Percentiles rank a stretch among this genome's conserved stretches.
Evolutionary conservation across 495 filamentous ascomycete genomes (phyloP).

Genomic region (Letharia lupina): DNA sequence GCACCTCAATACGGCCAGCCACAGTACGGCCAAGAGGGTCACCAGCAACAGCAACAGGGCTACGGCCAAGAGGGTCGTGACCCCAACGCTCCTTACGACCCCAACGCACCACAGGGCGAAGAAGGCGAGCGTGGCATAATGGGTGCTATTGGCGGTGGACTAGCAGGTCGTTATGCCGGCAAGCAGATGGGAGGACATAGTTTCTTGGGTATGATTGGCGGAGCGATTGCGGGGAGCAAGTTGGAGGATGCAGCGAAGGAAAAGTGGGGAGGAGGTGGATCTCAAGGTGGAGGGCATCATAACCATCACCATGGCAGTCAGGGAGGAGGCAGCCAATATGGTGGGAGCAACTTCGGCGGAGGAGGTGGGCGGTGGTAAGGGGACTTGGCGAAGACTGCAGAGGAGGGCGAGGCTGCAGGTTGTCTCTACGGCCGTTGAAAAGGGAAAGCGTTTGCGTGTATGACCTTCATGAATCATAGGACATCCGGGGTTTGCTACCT

Average conservation of each 20-base stretch:
- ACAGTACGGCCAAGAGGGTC: conserved; percentile 19
- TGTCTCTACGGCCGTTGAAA: not conserved
- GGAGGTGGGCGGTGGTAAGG: conserved; percentile 9
- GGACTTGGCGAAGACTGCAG: not conserved
- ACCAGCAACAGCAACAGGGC: conserved; percentile 21
- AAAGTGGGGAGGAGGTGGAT: conserved; percentile 13
- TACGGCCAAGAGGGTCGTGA: conserved; percentile 16
- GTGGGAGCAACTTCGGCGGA: conserved; percentile 2
- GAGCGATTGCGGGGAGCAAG: conserved; percentile 42
- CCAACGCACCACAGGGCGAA: conserved; percentile 30
- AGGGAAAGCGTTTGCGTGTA: not conserved
- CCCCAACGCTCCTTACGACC: conserved; percentile 22
- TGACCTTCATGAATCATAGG: not conserved
- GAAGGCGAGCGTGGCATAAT: conserved; percentile 39
- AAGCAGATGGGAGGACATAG: conserved; percentile 38
- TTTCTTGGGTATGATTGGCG: conserved; percentile 41
- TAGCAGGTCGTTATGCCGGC: conserved; percentile 39
- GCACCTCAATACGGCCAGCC: conserved; percentile 24
- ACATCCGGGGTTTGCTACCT: not conserved
- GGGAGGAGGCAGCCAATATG: conserved; percentile 24
- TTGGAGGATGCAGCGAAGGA: conserved; percentile 37
- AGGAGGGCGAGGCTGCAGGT: not conserved
- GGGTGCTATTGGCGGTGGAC: conserved; percentile 38
- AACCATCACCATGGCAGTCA: conserved; percentile 23
- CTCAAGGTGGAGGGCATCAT: conserved; percentile 10